A percentile compares a stretch with the other conserved stretches of the same genome.
Evolutionary conservation across 768 basidiomycete species (phyloP).

Genomic region (Agaricus sinodeliciosus): DNA sequence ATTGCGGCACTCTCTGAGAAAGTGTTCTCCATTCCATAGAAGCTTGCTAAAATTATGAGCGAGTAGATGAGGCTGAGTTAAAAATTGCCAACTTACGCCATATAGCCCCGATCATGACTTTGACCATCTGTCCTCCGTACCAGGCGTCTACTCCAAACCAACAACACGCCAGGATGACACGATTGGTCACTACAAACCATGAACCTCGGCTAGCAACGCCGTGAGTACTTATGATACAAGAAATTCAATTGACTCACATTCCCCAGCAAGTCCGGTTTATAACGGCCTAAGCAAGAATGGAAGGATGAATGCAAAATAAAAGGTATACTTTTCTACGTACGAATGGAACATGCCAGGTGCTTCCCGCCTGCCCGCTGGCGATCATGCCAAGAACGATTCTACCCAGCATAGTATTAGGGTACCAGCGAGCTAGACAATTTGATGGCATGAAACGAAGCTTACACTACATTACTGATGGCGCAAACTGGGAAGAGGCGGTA

Average conservation of each 20-base stretch:
- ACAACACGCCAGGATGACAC: constrained; percentile 5
- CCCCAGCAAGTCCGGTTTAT: constrained; percentile 6
- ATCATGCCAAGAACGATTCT: constrained; percentile 6
- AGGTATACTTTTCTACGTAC: not conserved
- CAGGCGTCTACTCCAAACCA: constrained; percentile 7
- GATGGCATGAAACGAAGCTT: not conserved
- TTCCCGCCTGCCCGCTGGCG: not conserved
- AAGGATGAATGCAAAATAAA: too few relatives aligned
- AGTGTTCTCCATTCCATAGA: constrained; percentile 3
- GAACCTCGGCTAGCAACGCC: not conserved
- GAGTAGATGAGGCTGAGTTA: not conserved
- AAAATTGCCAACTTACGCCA: not conserved
- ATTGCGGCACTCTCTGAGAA: not conserved
- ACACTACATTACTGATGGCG: constrained; percentile 3
- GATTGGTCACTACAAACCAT: constrained; percentile 6
- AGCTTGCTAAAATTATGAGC: not conserved
- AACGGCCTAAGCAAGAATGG: not conserved
- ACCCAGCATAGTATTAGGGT: too few relatives aligned
- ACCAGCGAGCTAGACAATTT: not conserved
- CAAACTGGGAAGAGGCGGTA: not conserved
- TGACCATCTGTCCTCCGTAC: constrained; percentile 8
- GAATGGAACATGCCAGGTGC: constrained; percentile 5
- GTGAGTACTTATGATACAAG: not conserved
- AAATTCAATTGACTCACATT: not conserved
- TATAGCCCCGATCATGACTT: constrained; percentile 4